Conservation (phyloP, 805 yeast genomes). For the Torulaspora indica region DNA sequence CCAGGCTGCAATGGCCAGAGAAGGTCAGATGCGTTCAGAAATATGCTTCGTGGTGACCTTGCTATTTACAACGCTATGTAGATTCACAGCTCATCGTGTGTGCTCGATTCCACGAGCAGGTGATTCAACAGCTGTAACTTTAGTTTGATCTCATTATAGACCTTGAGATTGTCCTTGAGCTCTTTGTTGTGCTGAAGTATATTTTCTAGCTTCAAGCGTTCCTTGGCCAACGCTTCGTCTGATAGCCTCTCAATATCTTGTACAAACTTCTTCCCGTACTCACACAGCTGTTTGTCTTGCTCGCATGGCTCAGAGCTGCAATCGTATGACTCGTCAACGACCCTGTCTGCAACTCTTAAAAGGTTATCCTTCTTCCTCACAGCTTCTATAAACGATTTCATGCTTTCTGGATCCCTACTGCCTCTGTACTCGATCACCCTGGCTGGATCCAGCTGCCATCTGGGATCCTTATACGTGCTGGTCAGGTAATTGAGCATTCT, state of each 20-base stretch:
- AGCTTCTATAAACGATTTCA: conserved; percentile 48
- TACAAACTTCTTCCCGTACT: conserved; percentile 17
- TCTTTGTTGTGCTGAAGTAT: conserved; percentile 19
- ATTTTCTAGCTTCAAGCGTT: conserved; percentile 32
- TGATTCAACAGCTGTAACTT: conserved; percentile 17
- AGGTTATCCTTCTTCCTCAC: conserved; percentile 17
- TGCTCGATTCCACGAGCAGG: not conserved
- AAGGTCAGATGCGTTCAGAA: conserved; percentile 48
- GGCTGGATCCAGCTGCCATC: conserved; percentile 26
- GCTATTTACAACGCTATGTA: not conserved
- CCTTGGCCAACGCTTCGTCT: conserved; percentile 36
- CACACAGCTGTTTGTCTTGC: conserved; percentile 11
- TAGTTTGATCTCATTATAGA: conserved; percentile 29
- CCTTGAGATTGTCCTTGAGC: conserved; percentile 27
- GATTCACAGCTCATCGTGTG: conserved; percentile 12
- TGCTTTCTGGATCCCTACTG: conserved; percentile 43
- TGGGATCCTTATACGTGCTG: conserved; percentile 14
- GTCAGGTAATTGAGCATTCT: conserved; percentile 9
- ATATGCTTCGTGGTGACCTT: conserved; percentile 37
- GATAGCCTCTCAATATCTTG: conserved; percentile 20
- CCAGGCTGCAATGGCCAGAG: conserved; percentile 66
- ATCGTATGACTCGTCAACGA: conserved; percentile 36
- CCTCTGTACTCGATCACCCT: conserved; percentile 57
- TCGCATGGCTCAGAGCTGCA: conserved; percentile 9
- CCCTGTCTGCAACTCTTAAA: conserved; percentile 13